These are phyloP conservation scores for Actinidia arguta DNA, from an alignment of 179 eudicot species.

Conservation along the genomic window DNA sequence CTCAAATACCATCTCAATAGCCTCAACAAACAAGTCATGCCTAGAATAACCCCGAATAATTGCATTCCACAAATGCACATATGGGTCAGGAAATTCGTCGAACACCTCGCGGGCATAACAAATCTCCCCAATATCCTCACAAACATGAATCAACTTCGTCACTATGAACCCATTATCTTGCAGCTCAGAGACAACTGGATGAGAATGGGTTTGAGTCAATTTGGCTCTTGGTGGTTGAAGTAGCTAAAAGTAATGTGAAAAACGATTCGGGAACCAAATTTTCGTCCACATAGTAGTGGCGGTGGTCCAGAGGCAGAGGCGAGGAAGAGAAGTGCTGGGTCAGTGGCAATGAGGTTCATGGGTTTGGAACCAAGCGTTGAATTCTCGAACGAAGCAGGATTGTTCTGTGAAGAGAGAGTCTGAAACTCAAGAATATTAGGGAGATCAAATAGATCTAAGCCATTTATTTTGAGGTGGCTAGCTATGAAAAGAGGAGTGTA, in stretches of 20 bases:
- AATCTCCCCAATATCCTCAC: conserved; percentile 42
- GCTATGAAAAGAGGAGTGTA: too few species aligned
- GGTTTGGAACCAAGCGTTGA: conserved; percentile 9
- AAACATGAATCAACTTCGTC: conserved; percentile 50
- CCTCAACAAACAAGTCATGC: conserved; percentile 40
- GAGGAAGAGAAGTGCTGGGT: conserved; percentile 19
- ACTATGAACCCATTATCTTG: conserved; percentile 50
- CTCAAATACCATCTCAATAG: conserved; percentile 44
- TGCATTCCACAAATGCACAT: conserved; percentile 68
- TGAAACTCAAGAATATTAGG: too few species aligned
- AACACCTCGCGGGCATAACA: conserved; percentile 64
- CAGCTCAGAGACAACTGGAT: conserved; percentile 41
- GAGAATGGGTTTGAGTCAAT: conserved; percentile 60
- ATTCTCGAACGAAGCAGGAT: neutral
- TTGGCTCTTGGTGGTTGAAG: conserved; percentile 37
- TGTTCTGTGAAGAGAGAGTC: neutral
- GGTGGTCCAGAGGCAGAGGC: conserved; percentile 16
- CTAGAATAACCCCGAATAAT: conserved; percentile 58
- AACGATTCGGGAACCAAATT: conserved; percentile 29
- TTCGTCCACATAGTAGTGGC: neutral
- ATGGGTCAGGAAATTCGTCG: conserved; percentile 62
- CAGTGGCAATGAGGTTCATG: neutral
- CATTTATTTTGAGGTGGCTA: too few species aligned
- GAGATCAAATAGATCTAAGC: too few species aligned
- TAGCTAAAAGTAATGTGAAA: conserved; percentile 46